Conservation (phyloP, 768 basidiomycete genomes). For the Boletus tylopilopsis region DNA sequence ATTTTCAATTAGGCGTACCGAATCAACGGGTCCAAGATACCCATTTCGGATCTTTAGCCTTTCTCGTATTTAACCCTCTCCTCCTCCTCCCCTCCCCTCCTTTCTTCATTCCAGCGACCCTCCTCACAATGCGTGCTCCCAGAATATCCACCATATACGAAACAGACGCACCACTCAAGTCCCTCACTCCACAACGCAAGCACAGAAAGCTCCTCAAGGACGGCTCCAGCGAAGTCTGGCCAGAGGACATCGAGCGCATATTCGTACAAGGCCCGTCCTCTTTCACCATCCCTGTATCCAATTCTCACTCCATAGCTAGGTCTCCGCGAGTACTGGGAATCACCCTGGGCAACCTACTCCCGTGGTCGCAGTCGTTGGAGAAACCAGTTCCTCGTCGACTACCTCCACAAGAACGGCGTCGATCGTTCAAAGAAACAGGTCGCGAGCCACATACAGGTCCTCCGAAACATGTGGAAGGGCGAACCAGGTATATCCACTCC, state of each 20-base stretch:
- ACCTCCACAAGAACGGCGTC: constrained; percentile 66
- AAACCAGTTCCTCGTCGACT: constrained; percentile 83
- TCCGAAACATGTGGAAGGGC: constrained; percentile 87
- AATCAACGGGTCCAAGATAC: constrained; percentile 16
- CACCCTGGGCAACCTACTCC: constrained; percentile 76
- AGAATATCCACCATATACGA: constrained; percentile 22
- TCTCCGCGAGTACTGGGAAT: constrained; percentile 74
- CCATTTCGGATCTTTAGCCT: constrained; percentile 48
- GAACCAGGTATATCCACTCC: constrained; percentile 52
- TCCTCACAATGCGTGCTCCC: constrained; percentile 24
- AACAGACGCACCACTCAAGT: constrained; percentile 14
- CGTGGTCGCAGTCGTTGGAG: constrained; percentile 78
- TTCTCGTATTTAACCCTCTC: constrained; percentile 33
- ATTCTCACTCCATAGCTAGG: constrained; percentile 37
- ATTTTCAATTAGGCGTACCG: constrained; percentile 33
- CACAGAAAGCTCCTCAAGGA: constrained; percentile 85
- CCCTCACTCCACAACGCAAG: constrained; percentile 68
- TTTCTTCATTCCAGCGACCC: not conserved
- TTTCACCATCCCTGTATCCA: not conserved
- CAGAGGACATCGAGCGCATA: constrained; percentile 68
- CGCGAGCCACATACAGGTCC: constrained; percentile 83
- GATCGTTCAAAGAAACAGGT: constrained; percentile 83
- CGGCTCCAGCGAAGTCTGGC: constrained; percentile 77
- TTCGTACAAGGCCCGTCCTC: constrained; percentile 63
- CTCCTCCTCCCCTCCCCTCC: constrained; percentile 5